Evolutionary conservation across 2,329 filamentous ascomycete genomes (phyloP), one percentile per base, ranked within the genome.

Genomic region (Phymatotrichopsis omnivora): DNA sequence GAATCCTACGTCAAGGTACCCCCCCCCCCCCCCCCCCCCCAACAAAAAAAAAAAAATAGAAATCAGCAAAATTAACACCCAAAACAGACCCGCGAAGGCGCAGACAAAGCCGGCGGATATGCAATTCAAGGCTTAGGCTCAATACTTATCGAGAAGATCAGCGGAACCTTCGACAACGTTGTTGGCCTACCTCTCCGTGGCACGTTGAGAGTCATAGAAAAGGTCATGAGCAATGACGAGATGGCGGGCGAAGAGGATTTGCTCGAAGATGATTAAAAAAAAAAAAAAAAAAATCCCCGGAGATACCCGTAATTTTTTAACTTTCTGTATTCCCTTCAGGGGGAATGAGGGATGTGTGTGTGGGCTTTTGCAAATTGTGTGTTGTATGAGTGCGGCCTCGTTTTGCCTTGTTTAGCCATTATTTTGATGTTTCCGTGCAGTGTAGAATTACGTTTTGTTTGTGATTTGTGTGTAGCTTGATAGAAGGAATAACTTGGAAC

Each of bases 101-200:
- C 78, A 8, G 91, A 96, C 64, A 98, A 96, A 70, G 91, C 91
- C 0, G 91, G 91, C 2, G 91, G 91, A 0, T 98, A 98, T 64
- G 91, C 85, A 1, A 75, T 98, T 42, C 91, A 98, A 65, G 91
- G 89, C 0, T 69, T 89, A 8, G 91, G 84, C 1, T 81, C 83
- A 7, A 78, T 95, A 62, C 65, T 98, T 46, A 78, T 98, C 10
- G 86, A 95, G 63, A 81, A 74, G 63, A 82, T 98, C 54, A 84
- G 94, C 54, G 91, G 91, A 8, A 78, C 77, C 43, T 84, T 85
- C 59, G 91, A 98, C 68, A 96, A 96, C 63, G 91, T 96, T 1
- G 79, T 98, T 22, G 91, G 91, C 0, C 63, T 98, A 63, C 91
- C 91, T 6, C 71, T 96, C 54, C 74, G 85, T 57, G 74, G 75